Evolutionary conservation across 164 flowering plant species (phyloP).

Genomic region (Amborella trichopoda): DNA sequence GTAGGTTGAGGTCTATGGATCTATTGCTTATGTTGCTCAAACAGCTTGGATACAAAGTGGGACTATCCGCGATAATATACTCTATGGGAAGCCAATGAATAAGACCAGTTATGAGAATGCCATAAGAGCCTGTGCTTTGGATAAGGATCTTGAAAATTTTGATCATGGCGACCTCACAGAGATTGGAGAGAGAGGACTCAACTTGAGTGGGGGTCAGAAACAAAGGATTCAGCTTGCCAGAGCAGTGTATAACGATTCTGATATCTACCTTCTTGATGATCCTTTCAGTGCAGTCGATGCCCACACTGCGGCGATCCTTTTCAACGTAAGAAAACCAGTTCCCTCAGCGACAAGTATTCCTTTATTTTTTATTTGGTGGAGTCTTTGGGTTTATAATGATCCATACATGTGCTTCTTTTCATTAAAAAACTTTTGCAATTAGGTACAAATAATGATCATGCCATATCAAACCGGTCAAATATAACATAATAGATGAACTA

Average conservation of each 20-base stretch:
- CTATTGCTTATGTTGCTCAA: slow-evolving; percentile 82
- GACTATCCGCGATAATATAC: slow-evolving; percentile 72
- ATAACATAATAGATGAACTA: no score
- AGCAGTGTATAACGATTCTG: slow-evolving; percentile 80
- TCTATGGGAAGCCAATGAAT: slow-evolving; percentile 67
- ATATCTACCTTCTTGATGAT: slow-evolving; percentile 84
- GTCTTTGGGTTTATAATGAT: no score
- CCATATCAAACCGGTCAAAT: no score
- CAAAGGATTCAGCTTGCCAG: slow-evolving; percentile 93
- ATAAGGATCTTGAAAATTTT: slow-evolving; percentile 57
- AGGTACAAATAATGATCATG: no score
- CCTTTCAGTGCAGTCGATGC: slow-evolving; percentile 96
- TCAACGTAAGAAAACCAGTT: slow-evolving; percentile 34
- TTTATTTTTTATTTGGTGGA: no score
- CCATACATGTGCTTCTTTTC: no score
- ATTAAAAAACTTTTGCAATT: no score
- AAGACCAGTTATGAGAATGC: slow-evolving; percentile 37
- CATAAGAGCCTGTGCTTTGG: slow-evolving; percentile 62
- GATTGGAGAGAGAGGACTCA: slow-evolving; percentile 87
- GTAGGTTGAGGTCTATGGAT: slow-evolving; percentile 53
- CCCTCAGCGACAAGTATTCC: no score
- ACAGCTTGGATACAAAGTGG: slow-evolving; percentile 89
- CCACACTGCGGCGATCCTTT: slow-evolving; percentile 60
- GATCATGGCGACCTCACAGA: slow-evolving; percentile 83
- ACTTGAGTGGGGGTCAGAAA: slow-evolving; percentile 94